A percentile compares a stretch with the other conserved stretches of the same genome.
phyloP scores from a whole-genome alignment of 176 grass and related monocot species.

The Typha latifolia region DNA sequence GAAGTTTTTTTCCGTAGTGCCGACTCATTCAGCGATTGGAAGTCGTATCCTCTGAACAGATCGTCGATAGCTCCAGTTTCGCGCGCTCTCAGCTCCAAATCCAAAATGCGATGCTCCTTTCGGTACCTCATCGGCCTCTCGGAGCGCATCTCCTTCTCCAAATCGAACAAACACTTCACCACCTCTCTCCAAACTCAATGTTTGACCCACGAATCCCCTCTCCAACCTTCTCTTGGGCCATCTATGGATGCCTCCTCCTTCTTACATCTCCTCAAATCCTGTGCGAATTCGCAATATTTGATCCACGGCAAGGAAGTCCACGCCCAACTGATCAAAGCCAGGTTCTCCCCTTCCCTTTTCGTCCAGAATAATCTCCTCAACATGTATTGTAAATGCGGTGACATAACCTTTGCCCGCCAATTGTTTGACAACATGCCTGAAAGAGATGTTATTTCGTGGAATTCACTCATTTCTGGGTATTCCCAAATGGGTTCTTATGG shows the following conservation, averaged over 20 bases:
- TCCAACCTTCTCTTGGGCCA: not conserved
- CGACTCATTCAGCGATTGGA: no score
- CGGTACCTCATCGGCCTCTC: not conserved
- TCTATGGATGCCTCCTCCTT: conserved; percentile 26
- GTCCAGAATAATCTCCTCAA: conserved; percentile 46
- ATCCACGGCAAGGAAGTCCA: conserved; percentile 28
- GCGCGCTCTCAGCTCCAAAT: no score
- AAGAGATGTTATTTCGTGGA: conserved; percentile 49
- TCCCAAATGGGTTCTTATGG: conserved; percentile 11
- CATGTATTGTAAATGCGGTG: conserved; percentile 31
- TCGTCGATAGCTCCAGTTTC: no score
- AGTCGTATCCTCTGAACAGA: no score
- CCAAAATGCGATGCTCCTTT: not conserved
- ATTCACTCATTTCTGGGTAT: conserved; percentile 43
- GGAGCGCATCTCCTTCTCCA: conserved; percentile 5
- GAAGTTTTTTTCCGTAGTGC: no score
- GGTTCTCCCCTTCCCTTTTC: conserved; percentile 28
- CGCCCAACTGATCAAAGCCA: conserved; percentile 30
- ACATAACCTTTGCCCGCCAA: conserved; percentile 5
- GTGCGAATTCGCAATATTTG: conserved; percentile 11
- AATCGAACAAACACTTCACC: not conserved
- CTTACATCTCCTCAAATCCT: conserved; percentile 35
- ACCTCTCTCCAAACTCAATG: not conserved
- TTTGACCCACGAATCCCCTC: not conserved
- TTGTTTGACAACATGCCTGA: conserved; percentile 44